Evolutionary conservation across 1,284 basidiomycete species (phyloP), one percentile per base, ranked within the genome.

Genomic region (Ustilago sp.): DNA sequence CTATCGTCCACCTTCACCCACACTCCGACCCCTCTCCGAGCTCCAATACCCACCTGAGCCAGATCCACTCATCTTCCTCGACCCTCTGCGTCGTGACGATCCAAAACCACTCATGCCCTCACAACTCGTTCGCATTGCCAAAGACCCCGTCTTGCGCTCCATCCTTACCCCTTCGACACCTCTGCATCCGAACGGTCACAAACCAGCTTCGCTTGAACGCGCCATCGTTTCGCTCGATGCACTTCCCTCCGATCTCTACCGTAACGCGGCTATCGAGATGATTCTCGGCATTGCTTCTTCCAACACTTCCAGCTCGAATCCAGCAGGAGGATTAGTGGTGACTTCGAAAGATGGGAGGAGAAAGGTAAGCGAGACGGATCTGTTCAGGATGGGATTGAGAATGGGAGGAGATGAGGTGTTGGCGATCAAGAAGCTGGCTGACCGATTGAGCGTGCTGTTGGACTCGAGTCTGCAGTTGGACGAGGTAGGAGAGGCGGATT

Each of bases 21-120:
- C 62, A 1, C 72, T 85, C 34, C 74, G 75, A 0, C 59, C 83
- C 8, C 79, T 86, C 7, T 65, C 64, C 4, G 67, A 68, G 35
- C 78, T 86, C 31, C 57, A 59, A 28, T 83, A 76, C 35, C 84
- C 84, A 17, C 81, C 82, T 2, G 83, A 85, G 53, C 83, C 84
- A 1, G 83, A 85, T 34, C 80, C 83, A 23, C 72, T 86, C 53
- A 81, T 83, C 59, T 85, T 73, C 48, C 77, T 85, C 31, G 84
- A 86, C 53, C 84, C 84, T 1, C 68, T 86, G 13, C 80, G 84
- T 17, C 74, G 80, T 4, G 68, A 80, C 50, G 84, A 86, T 55
- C 79, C 84, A 5, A 84, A 83, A 56, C 83, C 83, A 9, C 66
- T 86, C 13, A 62, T 74, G 15, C 80, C 63, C 17, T 68, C 62